Evolutionary conservation across 2,329 filamentous ascomycete genomes (phyloP), one percentile per base, ranked within the genome.

Genomic region (Penicillium sp.): DNA sequence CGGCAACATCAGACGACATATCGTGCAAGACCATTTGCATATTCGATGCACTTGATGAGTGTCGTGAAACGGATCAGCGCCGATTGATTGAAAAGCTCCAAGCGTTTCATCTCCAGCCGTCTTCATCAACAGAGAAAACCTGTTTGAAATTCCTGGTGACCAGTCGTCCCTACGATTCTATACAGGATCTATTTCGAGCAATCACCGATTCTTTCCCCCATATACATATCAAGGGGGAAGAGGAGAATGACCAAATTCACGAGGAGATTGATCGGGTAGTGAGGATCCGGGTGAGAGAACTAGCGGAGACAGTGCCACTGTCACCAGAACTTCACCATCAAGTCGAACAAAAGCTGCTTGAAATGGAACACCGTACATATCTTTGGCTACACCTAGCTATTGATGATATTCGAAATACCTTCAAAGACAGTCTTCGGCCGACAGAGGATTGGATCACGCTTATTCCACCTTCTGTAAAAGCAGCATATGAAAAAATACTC

Each of bases 361-460:
- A 57, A 43, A 59, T 60, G 49, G 31, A 57, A 43, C 43, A 63
- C 39, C 56, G 57, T n/a, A 63, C 57, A 8, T 64, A 64, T 50
- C 56, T 62, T 9, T 64, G 58, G 62, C 21, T 63, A 52, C 14
- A 61, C 42, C 24, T 64, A 36, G 56, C 57, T 8, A 57, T 64
- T 18, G 50, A 61, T 24, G 54, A 61, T 10, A 60, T 61, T 10
- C 49, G 36, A 1, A 42, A 29, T 14, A 60, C 42, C 4, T 49
- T 62, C 5, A 13, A 53, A 9, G 2, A 54, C 13, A 56, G 55
- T 14, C 43, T 61, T 43, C 38, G 34, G 16, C 59, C 55, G 13
- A 18, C n/a, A 9, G 32, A 56, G 14, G 38, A 52, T 22, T 16
- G 22, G 36, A 57, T 63, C 27, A 13, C 9, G 3, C 9, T 56